Evolutionary conservation across 495 filamentous ascomycete species (phyloP), one percentile per base, ranked within the genome.

Genomic region (Pyrenula aspistea): DNA sequence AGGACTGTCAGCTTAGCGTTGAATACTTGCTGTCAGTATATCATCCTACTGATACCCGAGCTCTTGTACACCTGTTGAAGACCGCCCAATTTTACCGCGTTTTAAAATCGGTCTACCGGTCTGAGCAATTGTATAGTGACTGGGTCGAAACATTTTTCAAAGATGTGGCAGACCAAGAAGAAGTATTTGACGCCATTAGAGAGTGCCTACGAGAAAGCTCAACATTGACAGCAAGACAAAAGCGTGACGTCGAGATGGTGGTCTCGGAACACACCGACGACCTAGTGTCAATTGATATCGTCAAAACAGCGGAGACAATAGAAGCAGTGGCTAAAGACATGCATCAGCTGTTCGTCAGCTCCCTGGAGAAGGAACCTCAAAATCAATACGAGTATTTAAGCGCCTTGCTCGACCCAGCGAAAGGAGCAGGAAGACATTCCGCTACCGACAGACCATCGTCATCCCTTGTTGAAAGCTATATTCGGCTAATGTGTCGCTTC

Each of bases 11-110:
- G 71, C 77, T 98, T 42, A 96, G 92, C 65, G 85, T 89, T 1
- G 93, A 98, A 67, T 97, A 97, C 69, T 74, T 98, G 12, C 77
- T 98, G 1, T 96, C 94, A 0, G 78, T 92, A 12, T 97, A 97
- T 63, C 89, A 91, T 53, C 93, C 94, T 2, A 83, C 92, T 12
- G 87, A 97, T 61, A 65, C 92, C 20, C 75, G 83, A 36, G 77
- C 73, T 24, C 71, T 96, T 62, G 82, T 97, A 12, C 84, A 87
- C 1, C 68, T 87, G 1, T 88, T 96, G 61, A 80, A 84, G 55
- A 75, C 85, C 60, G 93, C 94, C 2, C 81, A 83, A 8, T 98
- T 96, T 65, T 93, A 87, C 67, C 84, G 92, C n/a, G 91, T 98
- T 49, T 69, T 98, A 25, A 97, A 97, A 70, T 85, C 87, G 23